Evolutionary conservation across 371 early-diverging fungal species (phyloP).

Genomic region (Capillidium heterosporum): DNA sequence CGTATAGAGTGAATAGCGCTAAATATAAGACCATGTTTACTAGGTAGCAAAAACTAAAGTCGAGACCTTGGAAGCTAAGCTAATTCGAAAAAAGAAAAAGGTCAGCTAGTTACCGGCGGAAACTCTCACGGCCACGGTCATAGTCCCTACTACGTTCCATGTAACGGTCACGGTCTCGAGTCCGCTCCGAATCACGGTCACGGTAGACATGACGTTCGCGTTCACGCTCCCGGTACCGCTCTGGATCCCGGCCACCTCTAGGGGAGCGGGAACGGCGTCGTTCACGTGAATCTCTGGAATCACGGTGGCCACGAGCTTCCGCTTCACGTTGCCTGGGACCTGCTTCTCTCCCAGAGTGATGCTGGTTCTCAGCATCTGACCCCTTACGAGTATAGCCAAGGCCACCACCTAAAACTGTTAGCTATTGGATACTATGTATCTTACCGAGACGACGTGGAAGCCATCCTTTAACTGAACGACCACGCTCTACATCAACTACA

Average conservation of each 20-base stretch:
- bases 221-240: conserved; percentile 6
- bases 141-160: no score
- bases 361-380: conserved; percentile 28
- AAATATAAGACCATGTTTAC: no score
- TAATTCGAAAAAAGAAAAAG: no score
- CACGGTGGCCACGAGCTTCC: conserved; percentile 14
- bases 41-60: no score
- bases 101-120: no score
- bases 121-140: not conserved
- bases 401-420: conserved; percentile 50
- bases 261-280: conserved; percentile 15
- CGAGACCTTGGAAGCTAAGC: no score
- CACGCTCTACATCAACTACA: conserved; percentile 90
- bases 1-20: no score
- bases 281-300: no score
- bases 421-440: not conserved
- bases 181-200: conserved; percentile 2
- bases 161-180: no score
- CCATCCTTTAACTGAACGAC: conserved; percentile 92
- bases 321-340: conserved; percentile 10
- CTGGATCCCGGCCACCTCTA: conserved; percentile 14
- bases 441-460: conserved; percentile 63
- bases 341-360: conserved; percentile 21
- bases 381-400: conserved; percentile 70
- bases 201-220: not conserved